A percentile compares a stretch with the other conserved stretches of the same genome.
phyloP scores from a whole-genome alignment of 495 filamentous ascomycete genomes.

The Penicillium psychrofluorescens region DNA sequence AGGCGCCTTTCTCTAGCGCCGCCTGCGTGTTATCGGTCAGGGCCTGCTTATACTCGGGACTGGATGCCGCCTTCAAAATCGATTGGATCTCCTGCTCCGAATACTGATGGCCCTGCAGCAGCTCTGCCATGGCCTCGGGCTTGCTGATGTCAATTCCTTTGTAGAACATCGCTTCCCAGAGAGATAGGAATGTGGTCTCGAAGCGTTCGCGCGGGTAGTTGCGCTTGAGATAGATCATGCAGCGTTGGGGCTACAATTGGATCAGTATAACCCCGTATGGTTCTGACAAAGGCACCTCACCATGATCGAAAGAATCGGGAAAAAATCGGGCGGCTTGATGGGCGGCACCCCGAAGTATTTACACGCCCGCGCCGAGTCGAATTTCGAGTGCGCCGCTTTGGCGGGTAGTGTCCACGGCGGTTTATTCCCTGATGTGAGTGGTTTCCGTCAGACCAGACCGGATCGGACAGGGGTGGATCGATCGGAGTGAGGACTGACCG shows the following conservation, averaged over 20 bases:
- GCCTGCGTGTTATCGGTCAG: conserved; percentile 53
- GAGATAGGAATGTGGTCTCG: conserved; percentile 33
- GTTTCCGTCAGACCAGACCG: neutral
- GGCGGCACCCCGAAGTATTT: conserved; percentile 43
- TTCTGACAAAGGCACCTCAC: conserved; percentile 11
- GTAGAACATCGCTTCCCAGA: conserved; percentile 43
- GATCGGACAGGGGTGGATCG: no score
- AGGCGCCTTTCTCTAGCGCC: conserved; percentile 54
- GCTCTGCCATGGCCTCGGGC: conserved; percentile 29
- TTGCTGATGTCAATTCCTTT: conserved; percentile 41
- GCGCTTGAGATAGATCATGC: conserved; percentile 56
- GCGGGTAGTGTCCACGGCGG: conserved; percentile 65
- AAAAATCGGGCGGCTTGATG: conserved; percentile 39
- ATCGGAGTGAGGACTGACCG: conserved; percentile 29
- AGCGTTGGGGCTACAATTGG: conserved; percentile 49
- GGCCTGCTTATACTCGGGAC: conserved; percentile 49
- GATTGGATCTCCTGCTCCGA: conserved; percentile 31
- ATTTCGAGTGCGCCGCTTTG: conserved; percentile 51
- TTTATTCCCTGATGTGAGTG: conserved; percentile 49
- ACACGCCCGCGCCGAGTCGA: conserved; percentile 49
- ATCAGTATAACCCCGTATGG: neutral
- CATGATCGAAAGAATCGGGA: conserved; percentile 44
- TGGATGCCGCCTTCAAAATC: conserved; percentile 43
- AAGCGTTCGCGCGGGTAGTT: conserved; percentile 32
- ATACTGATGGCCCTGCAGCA: conserved; percentile 27